phyloP scores from a whole-genome alignment of 345 rosid genomes.

The Euclidium syriacum region DNA sequence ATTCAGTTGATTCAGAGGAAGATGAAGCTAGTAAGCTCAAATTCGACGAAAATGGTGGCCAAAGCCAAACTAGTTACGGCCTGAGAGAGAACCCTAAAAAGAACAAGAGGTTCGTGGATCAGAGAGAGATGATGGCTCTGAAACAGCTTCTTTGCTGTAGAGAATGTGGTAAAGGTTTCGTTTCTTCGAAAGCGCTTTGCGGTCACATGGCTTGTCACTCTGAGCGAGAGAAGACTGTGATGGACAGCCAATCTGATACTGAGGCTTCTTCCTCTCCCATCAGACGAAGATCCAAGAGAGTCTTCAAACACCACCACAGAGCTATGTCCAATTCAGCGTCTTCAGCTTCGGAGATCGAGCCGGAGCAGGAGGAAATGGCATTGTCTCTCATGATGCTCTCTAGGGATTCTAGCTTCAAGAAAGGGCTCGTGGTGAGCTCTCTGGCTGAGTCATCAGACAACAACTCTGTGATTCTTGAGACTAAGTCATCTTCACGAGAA shows the following conservation, averaged over 20 bases:
- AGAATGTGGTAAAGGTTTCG: slow-evolving; percentile 87
- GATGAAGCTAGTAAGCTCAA: slow-evolving; percentile 36
- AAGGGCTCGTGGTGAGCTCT: slow-evolving; percentile 39
- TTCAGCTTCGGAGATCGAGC: slow-evolving; percentile 60
- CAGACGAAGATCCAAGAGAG: slow-evolving; percentile 58
- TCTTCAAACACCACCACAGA: slow-evolving; percentile 35
- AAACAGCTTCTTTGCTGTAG: slow-evolving; percentile 48
- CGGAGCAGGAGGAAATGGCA: slow-evolving; percentile 75
- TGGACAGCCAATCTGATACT: slow-evolving; percentile 66
- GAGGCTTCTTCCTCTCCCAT: slow-evolving; percentile 59
- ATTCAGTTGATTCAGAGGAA: slow-evolving; percentile 36
- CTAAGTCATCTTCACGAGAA: slow-evolving; percentile 54
- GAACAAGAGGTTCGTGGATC: slow-evolving; percentile 51
- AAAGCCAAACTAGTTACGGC: slow-evolving; percentile 49
- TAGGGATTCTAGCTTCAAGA: slow-evolving; percentile 57
- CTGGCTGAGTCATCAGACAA: slow-evolving; percentile 63
- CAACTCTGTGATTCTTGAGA: slow-evolving; percentile 60
- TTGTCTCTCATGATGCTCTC: slow-evolving; percentile 82
- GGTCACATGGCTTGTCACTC: slow-evolving; percentile 95
- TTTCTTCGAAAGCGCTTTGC: slow-evolving; percentile 77
- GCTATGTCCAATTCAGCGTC: slow-evolving; percentile 36
- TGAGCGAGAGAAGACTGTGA: slow-evolving; percentile 44
- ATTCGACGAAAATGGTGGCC: slow-evolving; percentile 43
- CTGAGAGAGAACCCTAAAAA: slow-evolving; percentile 72
- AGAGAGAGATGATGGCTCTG: slow-evolving; percentile 25